Base-by-base conservation (phyloP, 768 basidiomycete species). In the Collybiopsis luxurians region DNA sequence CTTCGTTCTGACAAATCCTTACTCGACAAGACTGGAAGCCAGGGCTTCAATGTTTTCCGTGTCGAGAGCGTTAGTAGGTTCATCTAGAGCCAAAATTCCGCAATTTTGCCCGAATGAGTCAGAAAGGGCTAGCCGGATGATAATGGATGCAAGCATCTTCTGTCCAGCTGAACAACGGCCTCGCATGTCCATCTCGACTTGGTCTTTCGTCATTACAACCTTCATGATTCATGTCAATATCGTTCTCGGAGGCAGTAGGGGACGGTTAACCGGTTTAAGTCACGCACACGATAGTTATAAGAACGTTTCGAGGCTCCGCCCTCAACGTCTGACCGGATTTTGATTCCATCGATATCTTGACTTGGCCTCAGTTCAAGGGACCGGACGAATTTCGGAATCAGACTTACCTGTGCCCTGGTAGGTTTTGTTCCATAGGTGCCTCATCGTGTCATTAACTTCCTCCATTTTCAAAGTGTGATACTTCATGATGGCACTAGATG, bases 171-270 rank as follows among this genome's bases (percentile, higher is more conserved):
- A 95, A 73, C 97, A 99, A 60, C 97, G 85, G 24, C 97, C 97
- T 56, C 97, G 87, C 97, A 99, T 99, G 72, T 98, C 97, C 91
- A 99, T 95, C 72, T 98, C 96, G 6, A 98, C 95, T 66, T 95
- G 90, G 69, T 98, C 95, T 75, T 99, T 99, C 52, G 90, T 92
- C 96, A 99, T 98, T 61, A 98, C 96, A 57, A 98, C 94, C 94
- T 96, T 69, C 55, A 57, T 44, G 54, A 55, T 28, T 36, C 26
- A 21, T n/a, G 36, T 62, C 15, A 60, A 39, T 60, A 26, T 34
- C 31, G 31, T 34, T 34, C 31, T 13, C 31, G 13, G 13, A 13
- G 5, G 13, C 31, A 34, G 31, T 54, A 48, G 76, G 83, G 43
- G n/a, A n/a, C n/a, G n/a, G n/a, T n/a, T n/a, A n/a, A n/a, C n/a